Percentiles rank a stretch among this genome's conserved stretches.
Evolutionary conservation across 257 asterid species (phyloP).

Genomic region (Lavandula angustifolia): DNA sequence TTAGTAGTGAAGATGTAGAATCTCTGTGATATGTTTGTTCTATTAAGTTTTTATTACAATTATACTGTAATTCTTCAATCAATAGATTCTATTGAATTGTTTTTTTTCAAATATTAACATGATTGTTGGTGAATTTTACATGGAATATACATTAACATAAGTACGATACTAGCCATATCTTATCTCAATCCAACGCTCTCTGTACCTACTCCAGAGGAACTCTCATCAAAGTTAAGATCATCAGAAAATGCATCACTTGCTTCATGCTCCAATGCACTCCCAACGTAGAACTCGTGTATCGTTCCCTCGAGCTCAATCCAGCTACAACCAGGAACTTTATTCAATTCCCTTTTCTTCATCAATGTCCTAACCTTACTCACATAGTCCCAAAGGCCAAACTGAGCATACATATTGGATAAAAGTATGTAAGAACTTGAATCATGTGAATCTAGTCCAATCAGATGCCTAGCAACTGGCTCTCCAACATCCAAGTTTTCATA

Average conservation of each 20-base stretch:
- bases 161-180: not conserved
- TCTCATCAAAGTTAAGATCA: slow-evolving; percentile 8
- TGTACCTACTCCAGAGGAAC: slow-evolving; percentile 17
- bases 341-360: slow-evolving; percentile 64
- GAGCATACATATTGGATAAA: slow-evolving; percentile 74
- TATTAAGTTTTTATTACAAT: too few species aligned
- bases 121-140: slow-evolving; percentile 24
- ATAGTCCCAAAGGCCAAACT: slow-evolving; percentile 64
- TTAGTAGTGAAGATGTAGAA: too few species aligned
- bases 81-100: not conserved
- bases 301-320: slow-evolving; percentile 81
- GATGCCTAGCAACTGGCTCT: slow-evolving; percentile 56
- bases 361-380: slow-evolving; percentile 55
- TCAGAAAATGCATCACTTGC: slow-evolving; percentile 39
- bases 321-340: slow-evolving; percentile 78
- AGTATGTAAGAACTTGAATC: slow-evolving; percentile 72
- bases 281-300: slow-evolving; percentile 74
- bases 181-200: slow-evolving; percentile 17
- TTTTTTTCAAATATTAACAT: too few species aligned
- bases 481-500: slow-evolving; percentile 55
- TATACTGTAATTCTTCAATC: too few species aligned
- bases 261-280: slow-evolving; percentile 48
- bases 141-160: slow-evolving; percentile 21
- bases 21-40: too few species aligned
- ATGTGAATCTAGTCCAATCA: slow-evolving; percentile 44